These are phyloP conservation scores for Mucor sp. DNA, from an alignment of 371 early-diverging fungal genomes.

Conservation along the genomic window DNA sequence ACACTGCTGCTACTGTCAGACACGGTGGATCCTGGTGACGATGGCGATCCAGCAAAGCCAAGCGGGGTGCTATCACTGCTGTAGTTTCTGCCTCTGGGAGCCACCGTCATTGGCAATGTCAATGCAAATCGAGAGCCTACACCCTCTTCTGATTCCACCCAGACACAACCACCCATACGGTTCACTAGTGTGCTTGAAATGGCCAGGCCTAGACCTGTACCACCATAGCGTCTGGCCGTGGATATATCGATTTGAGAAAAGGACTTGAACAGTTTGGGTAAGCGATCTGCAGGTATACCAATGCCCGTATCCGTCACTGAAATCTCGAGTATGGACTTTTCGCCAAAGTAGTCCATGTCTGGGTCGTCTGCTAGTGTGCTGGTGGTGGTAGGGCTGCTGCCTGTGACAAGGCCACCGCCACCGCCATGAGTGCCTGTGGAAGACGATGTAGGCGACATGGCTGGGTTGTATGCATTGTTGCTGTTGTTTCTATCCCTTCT, in stretches of 20 bases:
- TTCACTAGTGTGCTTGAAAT: conserved; percentile 62
- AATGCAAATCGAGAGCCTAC: conserved; percentile 58
- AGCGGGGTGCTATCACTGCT: conserved; percentile 20
- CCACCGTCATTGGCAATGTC: conserved; percentile 54
- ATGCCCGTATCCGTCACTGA: conserved; percentile 63
- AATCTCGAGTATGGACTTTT: conserved; percentile 55
- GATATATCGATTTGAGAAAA: conserved; percentile 66
- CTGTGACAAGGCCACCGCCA: conserved; percentile 3
- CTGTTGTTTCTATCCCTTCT: conserved; percentile 3
- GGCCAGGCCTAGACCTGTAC: conserved; percentile 60
- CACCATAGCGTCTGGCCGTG: conserved; percentile 59
- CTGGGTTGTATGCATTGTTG: background rate
- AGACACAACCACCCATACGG: conserved; percentile 62
- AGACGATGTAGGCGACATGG: background rate
- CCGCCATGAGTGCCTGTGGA: background rate
- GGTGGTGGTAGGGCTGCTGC: background rate
- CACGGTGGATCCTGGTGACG: conserved; percentile 38
- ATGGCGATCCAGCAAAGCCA: conserved; percentile 34
- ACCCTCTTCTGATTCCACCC: conserved; percentile 63
- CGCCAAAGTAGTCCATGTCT: conserved; percentile 23
- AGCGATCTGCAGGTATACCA: conserved; percentile 60
- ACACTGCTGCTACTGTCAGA: conserved; percentile 42
- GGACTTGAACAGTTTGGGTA: conserved; percentile 59
- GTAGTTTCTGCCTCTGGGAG: conserved; percentile 23
- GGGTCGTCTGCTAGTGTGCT: conserved; percentile 10